A percentile compares a stretch with the other conserved stretches of the same genome.
Conservation (phyloP, 306 rosid genomes). For the Quercus robur region DNA sequence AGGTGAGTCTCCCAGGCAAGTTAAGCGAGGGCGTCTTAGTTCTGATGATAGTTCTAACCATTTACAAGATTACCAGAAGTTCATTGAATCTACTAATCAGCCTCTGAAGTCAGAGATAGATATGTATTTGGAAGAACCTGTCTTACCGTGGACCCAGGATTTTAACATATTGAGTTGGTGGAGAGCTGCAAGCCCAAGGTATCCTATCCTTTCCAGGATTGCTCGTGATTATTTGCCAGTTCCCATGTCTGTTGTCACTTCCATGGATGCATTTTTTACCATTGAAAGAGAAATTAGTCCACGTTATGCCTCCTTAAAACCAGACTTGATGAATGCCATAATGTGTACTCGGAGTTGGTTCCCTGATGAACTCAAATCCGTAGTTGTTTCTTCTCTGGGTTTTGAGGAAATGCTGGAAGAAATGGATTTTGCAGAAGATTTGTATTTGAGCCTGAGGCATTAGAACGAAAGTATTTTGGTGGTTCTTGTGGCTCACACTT, state of each 20-base stretch:
- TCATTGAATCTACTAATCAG: too few relatives aligned
- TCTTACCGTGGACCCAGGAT: slow-evolving; percentile 10
- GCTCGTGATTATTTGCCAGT: slow-evolving; percentile 13
- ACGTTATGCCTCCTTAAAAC: not conserved
- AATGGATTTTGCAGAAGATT: too few relatives aligned
- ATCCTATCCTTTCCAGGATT: slow-evolving; percentile 19
- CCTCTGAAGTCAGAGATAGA: slow-evolving; percentile 14
- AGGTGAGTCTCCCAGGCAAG: too few relatives aligned
- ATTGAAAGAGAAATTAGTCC: slow-evolving; percentile 9
- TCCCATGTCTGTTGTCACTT: slow-evolving; percentile 9
- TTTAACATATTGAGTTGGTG: slow-evolving; percentile 17
- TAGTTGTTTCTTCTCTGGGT: too few relatives aligned
- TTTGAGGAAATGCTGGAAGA: too few relatives aligned
- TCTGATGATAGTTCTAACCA: too few relatives aligned
- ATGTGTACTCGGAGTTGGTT: slow-evolving; percentile 16
- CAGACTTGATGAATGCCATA: not conserved
- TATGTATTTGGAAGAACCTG: slow-evolving; percentile 10
- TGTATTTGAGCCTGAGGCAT: too few relatives aligned
- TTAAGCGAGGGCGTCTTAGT: too few relatives aligned
- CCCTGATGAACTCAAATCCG: not conserved
- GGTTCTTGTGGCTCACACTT: too few relatives aligned
- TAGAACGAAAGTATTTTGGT: too few relatives aligned
- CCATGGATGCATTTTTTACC: slow-evolving; percentile 1
- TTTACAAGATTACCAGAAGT: too few relatives aligned
- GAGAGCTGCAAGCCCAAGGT: not conserved